These are phyloP conservation scores for Silybum marianum DNA, from an alignment of 129 eudicot species.

Conservation along the genomic window DNA sequence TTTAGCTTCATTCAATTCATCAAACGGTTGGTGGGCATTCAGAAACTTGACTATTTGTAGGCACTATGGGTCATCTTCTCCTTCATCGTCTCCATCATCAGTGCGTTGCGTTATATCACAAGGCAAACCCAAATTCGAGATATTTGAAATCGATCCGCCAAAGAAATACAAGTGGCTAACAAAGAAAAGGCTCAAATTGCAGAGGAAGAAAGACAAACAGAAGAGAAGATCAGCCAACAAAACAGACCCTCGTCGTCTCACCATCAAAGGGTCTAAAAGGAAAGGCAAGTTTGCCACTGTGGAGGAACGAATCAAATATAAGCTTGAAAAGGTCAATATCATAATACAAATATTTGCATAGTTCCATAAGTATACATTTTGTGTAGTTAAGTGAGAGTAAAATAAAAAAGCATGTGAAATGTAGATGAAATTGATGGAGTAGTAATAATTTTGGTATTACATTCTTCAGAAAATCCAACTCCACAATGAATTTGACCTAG, in stretches of 20 bases:
- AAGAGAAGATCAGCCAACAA: conserved; percentile 63
- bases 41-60: conserved; percentile 27
- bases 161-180: conserved; percentile 67
- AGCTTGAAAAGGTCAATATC: conserved; percentile 62
- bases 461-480: not conserved
- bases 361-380: not conserved
- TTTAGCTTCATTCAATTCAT: conserved; percentile 23
- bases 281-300: conserved; percentile 63
- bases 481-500: not conserved
- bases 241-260: conserved; percentile 64
- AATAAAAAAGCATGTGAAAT: not conserved
- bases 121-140: conserved; percentile 73
- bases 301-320: conserved; percentile 62
- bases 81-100: conserved; percentile 32
- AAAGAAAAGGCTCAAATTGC: conserved; percentile 59
- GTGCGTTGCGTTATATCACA: conserved; percentile 64
- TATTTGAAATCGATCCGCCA: conserved; percentile 62
- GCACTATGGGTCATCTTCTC: conserved; percentile 22
- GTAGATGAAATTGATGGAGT: not conserved
- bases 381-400: not conserved
- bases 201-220: conserved; percentile 60
- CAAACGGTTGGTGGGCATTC: conserved; percentile 36
- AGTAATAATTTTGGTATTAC: not conserved
- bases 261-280: conserved; percentile 52
- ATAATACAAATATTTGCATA: not conserved